Evolutionary conservation across 768 basidiomycete genomes (phyloP).

Genomic region (Termitomyces bulborhizus): DNA sequence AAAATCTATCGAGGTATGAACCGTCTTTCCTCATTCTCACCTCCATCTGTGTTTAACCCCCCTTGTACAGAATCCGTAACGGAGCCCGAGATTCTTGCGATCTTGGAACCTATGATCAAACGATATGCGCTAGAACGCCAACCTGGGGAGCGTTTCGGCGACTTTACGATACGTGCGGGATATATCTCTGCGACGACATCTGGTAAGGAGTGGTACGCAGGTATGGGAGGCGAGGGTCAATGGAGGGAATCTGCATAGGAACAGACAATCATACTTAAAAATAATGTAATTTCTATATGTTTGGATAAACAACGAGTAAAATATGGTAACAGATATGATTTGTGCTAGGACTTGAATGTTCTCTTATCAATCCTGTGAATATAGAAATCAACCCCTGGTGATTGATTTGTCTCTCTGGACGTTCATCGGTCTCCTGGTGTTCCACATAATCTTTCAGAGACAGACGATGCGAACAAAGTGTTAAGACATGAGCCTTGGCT

Average conservation of each 20-base stretch:
- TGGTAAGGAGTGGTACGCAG: constrained; percentile 84
- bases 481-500: too few relatives aligned
- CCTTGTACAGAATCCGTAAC: constrained; percentile 63
- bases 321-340: too few relatives aligned
- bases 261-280: background rate
- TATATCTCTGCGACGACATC: constrained; percentile 83
- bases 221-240: constrained; percentile 72
- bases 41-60: background rate
- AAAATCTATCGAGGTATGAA: constrained; percentile 84
- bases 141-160: constrained; percentile 91
- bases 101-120: constrained; percentile 91
- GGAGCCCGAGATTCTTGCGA: constrained; percentile 87
- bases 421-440: too few relatives aligned
- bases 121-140: constrained; percentile 81
- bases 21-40: background rate
- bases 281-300: constrained; percentile 1
- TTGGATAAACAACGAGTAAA: background rate
- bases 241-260: constrained; percentile 27
- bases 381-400: too few relatives aligned
- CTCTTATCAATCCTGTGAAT: too few relatives aligned
- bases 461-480: too few relatives aligned
- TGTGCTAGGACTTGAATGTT: too few relatives aligned
- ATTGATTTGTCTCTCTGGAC: too few relatives aligned
- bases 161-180: constrained; percentile 89
- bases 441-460: too few relatives aligned